Evolutionary conservation across 1,284 basidiomycete species (phyloP).

Genomic region (Neonothopanus nambi): DNA sequence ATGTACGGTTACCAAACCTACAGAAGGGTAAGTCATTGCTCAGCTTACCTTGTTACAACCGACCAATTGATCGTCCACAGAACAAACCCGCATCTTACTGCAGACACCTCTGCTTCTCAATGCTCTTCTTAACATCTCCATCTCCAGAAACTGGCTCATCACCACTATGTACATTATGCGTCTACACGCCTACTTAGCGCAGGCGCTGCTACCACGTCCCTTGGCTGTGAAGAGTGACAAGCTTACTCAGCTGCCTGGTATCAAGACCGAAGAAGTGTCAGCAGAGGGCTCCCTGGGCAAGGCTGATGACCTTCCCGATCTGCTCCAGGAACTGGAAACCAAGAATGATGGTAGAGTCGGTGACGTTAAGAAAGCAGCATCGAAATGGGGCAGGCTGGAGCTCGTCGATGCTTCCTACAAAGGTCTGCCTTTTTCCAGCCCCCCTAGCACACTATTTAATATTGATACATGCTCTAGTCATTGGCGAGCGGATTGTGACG

Average conservation of each 20-base stretch:
- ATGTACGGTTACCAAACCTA: conserved; percentile 56
- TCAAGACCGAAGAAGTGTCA: conserved; percentile 51
- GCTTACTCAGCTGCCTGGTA: conserved; percentile 77
- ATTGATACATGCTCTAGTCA: conserved; percentile 52
- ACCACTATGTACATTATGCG: conserved; percentile 81
- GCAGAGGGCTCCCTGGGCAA: conserved; percentile 22
- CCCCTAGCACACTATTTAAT: neutral
- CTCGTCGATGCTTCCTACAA: conserved; percentile 87
- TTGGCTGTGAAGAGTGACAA: conserved; percentile 27
- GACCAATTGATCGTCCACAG: conserved; percentile 35
- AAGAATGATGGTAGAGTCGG: conserved; percentile 51
- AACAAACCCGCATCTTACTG: conserved; percentile 69
- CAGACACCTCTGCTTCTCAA: conserved; percentile 76
- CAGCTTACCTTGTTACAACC: neutral
- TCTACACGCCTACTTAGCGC: conserved; percentile 82
- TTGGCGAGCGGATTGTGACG: conserved; percentile 87
- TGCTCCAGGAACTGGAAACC: conserved; percentile 52
- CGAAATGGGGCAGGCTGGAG: conserved; percentile 80
- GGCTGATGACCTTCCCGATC: conserved; percentile 44
- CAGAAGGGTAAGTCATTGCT: conserved; percentile 54
- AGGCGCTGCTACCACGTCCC: conserved; percentile 70
- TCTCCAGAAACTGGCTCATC: conserved; percentile 90
- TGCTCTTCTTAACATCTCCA: conserved; percentile 81
- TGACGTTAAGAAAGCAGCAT: conserved; percentile 70
- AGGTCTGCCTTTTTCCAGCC: conserved; percentile 49